Evolutionary conservation across 306 rosid species (phyloP).

Genomic region (Carpinus fangiana): DNA sequence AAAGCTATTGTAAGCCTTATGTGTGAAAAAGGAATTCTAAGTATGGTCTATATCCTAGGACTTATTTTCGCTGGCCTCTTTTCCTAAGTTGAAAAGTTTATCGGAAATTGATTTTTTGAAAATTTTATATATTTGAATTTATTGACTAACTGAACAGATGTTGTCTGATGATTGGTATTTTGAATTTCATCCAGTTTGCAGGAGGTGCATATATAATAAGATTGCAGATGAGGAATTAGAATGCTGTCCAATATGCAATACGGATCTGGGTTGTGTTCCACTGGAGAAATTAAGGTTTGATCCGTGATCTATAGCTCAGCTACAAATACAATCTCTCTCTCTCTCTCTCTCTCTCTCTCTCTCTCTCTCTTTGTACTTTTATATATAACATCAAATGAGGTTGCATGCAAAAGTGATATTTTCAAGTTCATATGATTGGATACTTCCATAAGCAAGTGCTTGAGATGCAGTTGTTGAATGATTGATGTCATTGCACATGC

Average conservation of each 20-base stretch:
- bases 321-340: background rate
- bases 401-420: background rate
- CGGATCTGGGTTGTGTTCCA: slow-evolving; percentile 64
- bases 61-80: background rate
- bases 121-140: slow-evolving; percentile 7
- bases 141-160: slow-evolving; percentile 1
- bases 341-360: background rate
- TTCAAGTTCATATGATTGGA: slow-evolving; percentile 19
- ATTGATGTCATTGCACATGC: background rate
- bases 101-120: background rate
- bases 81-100: slow-evolving; percentile 9
- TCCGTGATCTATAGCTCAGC: slow-evolving; percentile 2
- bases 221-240: slow-evolving; percentile 60
- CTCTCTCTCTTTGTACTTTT: background rate
- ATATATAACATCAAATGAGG: background rate
- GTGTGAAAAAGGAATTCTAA: background rate
- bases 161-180: slow-evolving; percentile 18
- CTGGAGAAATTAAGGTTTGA: slow-evolving; percentile 68
- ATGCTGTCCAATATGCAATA: slow-evolving; percentile 69
- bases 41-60: background rate
- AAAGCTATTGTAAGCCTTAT: background rate
- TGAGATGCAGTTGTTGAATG: background rate
- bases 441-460: background rate
- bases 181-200: slow-evolving; percentile 69
- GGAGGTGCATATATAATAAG: slow-evolving; percentile 72